These are phyloP conservation scores for Scenedesmus sp. DNA, from an alignment of 163 green algal genomes.

Conservation along the genomic window DNA sequence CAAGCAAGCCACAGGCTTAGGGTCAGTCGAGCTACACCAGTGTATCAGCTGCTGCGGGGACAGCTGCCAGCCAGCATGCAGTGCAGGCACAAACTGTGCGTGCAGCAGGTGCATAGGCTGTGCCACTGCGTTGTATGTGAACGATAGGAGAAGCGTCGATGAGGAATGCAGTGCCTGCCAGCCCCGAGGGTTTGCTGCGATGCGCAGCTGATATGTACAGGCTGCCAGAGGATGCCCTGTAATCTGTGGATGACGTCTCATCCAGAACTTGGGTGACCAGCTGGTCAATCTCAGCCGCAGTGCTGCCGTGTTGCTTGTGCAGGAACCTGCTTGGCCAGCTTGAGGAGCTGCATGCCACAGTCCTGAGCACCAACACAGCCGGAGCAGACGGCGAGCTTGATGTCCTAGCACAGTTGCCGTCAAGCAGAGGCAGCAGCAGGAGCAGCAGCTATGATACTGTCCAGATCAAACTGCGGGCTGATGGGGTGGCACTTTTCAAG, in stretches of 20 bases:
- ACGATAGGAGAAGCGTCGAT: no score
- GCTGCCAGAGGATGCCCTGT: neutral
- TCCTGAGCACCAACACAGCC: neutral
- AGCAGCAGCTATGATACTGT: constrained; percentile 15
- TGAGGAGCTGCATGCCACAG: neutral
- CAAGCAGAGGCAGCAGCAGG: constrained; percentile 11
- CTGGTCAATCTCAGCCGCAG: neutral
- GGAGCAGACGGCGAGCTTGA: neutral
- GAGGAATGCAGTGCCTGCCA: neutral
- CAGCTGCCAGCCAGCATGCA: neutral
- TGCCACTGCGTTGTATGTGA: no score
- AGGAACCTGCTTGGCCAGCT: constrained; percentile 33
- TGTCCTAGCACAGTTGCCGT: neutral
- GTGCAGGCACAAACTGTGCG: neutral
- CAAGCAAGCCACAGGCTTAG: neutral
- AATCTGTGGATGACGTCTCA: neutral
- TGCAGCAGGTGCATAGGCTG: no score
- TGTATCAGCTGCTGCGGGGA: neutral
- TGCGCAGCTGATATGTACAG: neutral
- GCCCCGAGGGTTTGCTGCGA: neutral
- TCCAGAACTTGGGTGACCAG: neutral
- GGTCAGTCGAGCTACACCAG: neutral
- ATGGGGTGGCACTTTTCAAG: constrained; percentile 40
- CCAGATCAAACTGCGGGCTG: constrained; percentile 25
- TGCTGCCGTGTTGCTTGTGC: neutral